A percentile compares a stretch with the other conserved stretches of the same genome.
Conservation (phyloP, 495 filamentous ascomycete genomes). For the Daldinia vernicosa region DNA sequence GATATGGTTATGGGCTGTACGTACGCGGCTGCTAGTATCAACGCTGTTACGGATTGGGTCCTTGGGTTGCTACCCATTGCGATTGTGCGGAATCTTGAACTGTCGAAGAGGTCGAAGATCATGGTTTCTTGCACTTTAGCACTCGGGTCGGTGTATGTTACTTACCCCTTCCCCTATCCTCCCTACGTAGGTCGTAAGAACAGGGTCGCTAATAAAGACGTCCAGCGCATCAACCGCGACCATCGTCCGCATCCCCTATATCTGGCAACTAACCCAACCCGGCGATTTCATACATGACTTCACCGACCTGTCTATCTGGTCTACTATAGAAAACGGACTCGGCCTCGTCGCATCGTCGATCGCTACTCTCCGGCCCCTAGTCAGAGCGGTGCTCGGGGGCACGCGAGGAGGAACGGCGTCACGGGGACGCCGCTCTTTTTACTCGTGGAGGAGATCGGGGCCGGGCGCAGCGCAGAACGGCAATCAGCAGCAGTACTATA, state of each 20-base stretch:
- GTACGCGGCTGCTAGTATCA: conserved; percentile 45
- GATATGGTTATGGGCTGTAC: conserved; percentile 35
- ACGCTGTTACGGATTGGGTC: conserved; percentile 46
- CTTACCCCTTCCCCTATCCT: not conserved
- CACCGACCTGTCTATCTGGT: conserved; percentile 52
- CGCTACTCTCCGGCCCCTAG: conserved; percentile 54
- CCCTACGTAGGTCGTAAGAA: not conserved
- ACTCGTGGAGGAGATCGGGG: conserved; percentile 23
- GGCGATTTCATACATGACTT: conserved; percentile 50
- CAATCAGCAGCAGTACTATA: conserved; percentile 5
- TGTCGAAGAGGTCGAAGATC: conserved; percentile 47
- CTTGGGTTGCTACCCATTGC: conserved; percentile 47
- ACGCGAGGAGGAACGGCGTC: conserved; percentile 7
- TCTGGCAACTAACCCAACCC: conserved; percentile 41
- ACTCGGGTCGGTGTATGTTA: conserved; percentile 50
- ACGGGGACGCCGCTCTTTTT: not conserved
- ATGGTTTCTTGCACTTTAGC: conserved; percentile 46
- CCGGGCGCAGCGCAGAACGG: not conserved
- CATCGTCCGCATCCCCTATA: conserved; percentile 54
- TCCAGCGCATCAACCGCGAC: conserved; percentile 50
- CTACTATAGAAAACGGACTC: conserved; percentile 51
- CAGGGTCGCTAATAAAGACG: not conserved
- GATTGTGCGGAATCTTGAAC: conserved; percentile 45
- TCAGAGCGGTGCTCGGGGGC: conserved; percentile 13
- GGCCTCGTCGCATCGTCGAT: conserved; percentile 52